A percentile compares a stretch with the other conserved stretches of the same genome.
phyloP scores from a whole-genome alignment of 441 rosid genomes.

The Sinapis alba region DNA sequence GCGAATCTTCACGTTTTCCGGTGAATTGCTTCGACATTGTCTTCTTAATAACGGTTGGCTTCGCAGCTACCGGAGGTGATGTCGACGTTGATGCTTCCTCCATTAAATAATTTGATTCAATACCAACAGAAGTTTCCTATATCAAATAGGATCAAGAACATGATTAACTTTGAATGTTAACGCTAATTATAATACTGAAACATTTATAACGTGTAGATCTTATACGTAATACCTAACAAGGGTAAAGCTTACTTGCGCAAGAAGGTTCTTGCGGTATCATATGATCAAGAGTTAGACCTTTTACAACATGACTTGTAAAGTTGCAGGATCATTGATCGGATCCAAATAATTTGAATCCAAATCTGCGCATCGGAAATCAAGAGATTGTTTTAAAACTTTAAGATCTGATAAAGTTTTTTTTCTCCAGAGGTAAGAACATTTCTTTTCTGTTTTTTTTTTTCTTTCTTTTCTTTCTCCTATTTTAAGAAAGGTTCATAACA shows the following conservation, averaged over 20 bases:
- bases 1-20: constrained; percentile 66
- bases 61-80: constrained; percentile 20
- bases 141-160: constrained; percentile 2
- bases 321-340: constrained; percentile 2
- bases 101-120: constrained; percentile 23
- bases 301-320: constrained; percentile 1
- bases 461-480: constrained; percentile 19
- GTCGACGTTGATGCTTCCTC: constrained; percentile 35
- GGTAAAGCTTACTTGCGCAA: constrained; percentile 16
- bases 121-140: constrained; percentile 21
- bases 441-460: constrained; percentile 6
- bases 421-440: constrained; percentile 20
- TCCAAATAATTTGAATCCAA: background rate
- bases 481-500: constrained; percentile 27
- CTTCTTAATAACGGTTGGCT: constrained; percentile 46
- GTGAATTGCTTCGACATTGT: constrained; percentile 71
- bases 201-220: constrained; percentile 1
- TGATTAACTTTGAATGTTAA: background rate
- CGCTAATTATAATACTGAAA: background rate
- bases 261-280: constrained; percentile 8
- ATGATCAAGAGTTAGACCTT: constrained; percentile 15
- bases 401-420: background rate
- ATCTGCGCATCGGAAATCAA: background rate
- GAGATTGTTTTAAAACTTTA: background rate
- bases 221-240: background rate